Conservation (phyloP, 331 rosid species). For the Prunus yedoensis region DNA sequence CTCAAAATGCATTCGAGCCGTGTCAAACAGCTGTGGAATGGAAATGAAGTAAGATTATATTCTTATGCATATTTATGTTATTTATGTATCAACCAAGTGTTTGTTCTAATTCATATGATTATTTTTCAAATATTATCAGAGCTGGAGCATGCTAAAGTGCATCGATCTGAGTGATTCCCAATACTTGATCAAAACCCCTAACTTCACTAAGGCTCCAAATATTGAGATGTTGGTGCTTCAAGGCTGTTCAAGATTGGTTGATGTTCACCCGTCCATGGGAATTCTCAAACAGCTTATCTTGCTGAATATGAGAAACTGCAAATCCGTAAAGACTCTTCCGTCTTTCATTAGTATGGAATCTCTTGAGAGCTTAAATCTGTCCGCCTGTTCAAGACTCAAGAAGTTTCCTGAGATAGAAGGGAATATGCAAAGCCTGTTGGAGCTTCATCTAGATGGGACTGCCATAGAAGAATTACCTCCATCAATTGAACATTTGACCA, state of each 20-base stretch:
- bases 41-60: not conserved
- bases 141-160: too few relatives aligned
- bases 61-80: too few relatives aligned
- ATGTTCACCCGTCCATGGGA: too few relatives aligned
- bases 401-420: conserved; percentile 15
- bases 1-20: not conserved
- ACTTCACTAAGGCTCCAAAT: too few relatives aligned
- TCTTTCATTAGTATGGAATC: not conserved
- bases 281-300: too few relatives aligned
- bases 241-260: too few relatives aligned
- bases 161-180: too few relatives aligned
- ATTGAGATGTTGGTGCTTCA: too few relatives aligned
- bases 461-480: conserved; percentile 8
- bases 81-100: too few relatives aligned
- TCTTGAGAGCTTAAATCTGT: not conserved
- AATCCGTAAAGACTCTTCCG: not conserved
- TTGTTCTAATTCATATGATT: not conserved
- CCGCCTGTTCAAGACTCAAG: not conserved
- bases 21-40: not conserved
- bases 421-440: not conserved
- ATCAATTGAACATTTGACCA: not conserved
- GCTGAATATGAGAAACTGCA: too few relatives aligned
- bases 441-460: conserved; percentile 11
- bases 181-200: too few relatives aligned
- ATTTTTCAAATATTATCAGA: too few relatives aligned